Conservation (phyloP, 2,329 filamentous ascomycete species). For the Alternaria angustiovoidea region DNA sequence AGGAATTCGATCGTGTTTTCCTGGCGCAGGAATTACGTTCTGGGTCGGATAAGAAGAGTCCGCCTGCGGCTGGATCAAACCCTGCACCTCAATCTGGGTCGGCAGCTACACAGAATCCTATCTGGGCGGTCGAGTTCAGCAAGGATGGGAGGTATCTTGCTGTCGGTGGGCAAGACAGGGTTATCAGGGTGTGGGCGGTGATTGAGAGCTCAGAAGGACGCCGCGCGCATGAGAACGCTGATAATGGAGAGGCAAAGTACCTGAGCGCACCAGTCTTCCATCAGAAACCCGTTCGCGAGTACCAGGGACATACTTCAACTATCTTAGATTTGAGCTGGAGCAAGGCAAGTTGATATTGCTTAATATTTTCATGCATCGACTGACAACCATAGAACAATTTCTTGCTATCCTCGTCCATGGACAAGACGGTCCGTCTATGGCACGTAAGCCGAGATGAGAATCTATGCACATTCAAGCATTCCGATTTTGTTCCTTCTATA, state of each 20-base stretch:
- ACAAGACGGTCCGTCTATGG: slow-evolving; percentile 95
- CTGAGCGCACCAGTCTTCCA: slow-evolving; percentile 92
- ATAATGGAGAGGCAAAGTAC: slow-evolving; percentile 66
- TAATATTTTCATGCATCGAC: background rate
- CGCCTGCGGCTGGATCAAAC: slow-evolving; percentile 34
- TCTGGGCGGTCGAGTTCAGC: slow-evolving; percentile 94
- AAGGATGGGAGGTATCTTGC: slow-evolving; percentile 90
- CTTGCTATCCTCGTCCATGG: slow-evolving; percentile 93
- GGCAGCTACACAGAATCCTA: slow-evolving; percentile 65
- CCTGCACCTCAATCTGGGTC: slow-evolving; percentile 45
- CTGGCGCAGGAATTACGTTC: slow-evolving; percentile 89
- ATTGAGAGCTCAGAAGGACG: slow-evolving; percentile 84
- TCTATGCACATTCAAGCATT: slow-evolving; percentile 92
- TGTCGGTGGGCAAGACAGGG: slow-evolving; percentile 86
- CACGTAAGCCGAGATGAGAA: slow-evolving; percentile 86
- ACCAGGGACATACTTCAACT: slow-evolving; percentile 82
- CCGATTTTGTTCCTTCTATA: slow-evolving; percentile 93
- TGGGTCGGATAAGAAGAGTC: slow-evolving; percentile 48
- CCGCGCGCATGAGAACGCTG: slow-evolving; percentile 74
- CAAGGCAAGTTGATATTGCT: slow-evolving; percentile 63
- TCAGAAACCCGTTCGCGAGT: slow-evolving; percentile 78
- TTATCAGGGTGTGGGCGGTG: slow-evolving; percentile 88
- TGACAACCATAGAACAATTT: slow-evolving; percentile 77
- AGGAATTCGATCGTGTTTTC: slow-evolving; percentile 87
- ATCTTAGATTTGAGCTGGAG: slow-evolving; percentile 96